A percentile compares a stretch with the other conserved stretches of the same genome.
phyloP scores from a whole-genome alignment of 768 basidiomycete species.

The Lactarius akahatsu region DNA sequence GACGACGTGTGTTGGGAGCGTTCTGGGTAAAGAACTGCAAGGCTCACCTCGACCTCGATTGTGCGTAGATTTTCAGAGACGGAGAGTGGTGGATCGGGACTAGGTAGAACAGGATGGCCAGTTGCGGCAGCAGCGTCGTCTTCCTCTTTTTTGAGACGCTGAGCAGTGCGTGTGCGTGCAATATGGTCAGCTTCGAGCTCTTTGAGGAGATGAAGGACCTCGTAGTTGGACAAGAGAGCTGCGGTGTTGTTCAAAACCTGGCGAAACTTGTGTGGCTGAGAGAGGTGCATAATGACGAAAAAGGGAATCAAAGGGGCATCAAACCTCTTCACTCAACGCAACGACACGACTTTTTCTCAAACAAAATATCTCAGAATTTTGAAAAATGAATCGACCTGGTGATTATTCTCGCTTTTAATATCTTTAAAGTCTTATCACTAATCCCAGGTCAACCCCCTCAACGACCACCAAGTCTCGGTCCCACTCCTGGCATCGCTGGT shows the following conservation, averaged over 20 bases:
- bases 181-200: constrained; percentile 75
- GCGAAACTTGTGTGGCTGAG: no score
- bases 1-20: constrained; percentile 2
- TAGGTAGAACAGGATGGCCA: constrained; percentile 36
- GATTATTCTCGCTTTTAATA: constrained; percentile 6
- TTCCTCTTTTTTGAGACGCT: constrained; percentile 77
- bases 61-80: constrained; percentile 81
- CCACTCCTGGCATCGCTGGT: constrained; percentile 58
- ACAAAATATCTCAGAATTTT: not conserved
- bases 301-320: constrained; percentile 17
- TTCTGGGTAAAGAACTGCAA: not conserved
- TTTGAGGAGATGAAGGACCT: constrained; percentile 76
- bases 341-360: not conserved
- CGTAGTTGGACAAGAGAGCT: constrained; percentile 85
- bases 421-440: constrained; percentile 18
- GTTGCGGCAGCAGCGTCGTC: constrained; percentile 41
- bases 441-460: constrained; percentile 75
- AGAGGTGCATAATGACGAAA: constrained; percentile 4
- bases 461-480: constrained; percentile 71
- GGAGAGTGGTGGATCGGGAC: constrained; percentile 44
- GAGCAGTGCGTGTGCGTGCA: constrained; percentile 63
- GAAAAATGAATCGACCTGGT: constrained; percentile 41
- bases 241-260: constrained; percentile 52
- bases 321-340: constrained; percentile 2
- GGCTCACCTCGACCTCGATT: constrained; percentile 73